Conservation (phyloP, 2,329 filamentous ascomycete species). For the Coniochaeta hoffmannii region DNA sequence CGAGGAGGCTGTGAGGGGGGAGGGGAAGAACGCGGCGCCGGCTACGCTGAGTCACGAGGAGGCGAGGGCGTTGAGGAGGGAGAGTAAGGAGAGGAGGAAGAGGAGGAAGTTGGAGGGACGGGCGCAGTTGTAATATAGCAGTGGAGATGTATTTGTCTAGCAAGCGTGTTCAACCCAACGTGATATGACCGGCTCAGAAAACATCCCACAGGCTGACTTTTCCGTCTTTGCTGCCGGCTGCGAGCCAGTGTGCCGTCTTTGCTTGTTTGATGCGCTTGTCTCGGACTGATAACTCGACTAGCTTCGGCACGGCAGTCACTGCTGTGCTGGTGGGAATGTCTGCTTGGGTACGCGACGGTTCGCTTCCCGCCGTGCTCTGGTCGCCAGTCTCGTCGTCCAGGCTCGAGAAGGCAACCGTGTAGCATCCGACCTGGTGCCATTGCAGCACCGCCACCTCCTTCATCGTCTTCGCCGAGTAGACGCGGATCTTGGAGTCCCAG, state of each 20-base stretch:
- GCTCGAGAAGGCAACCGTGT: constrained; percentile 65
- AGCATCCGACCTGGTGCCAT: constrained; percentile 88
- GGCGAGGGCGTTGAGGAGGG: constrained; percentile 32
- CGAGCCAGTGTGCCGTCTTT: constrained; percentile 76
- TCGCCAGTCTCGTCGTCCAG: constrained; percentile 16
- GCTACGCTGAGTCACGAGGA: constrained; percentile 45
- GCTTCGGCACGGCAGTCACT: constrained; percentile 16
- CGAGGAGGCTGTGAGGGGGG: constrained; percentile 39
- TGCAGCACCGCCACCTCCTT: constrained; percentile 86
- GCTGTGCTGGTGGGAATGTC: constrained; percentile 2
- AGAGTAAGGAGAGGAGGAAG: constrained; percentile 37
- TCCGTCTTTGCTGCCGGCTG: constrained; percentile 86
- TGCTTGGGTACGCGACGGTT: neutral
- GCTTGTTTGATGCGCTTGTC: constrained; percentile 57
- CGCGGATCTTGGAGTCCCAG: constrained; percentile 76
- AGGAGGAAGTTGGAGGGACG: constrained; percentile 42
- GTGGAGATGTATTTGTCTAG: neutral
- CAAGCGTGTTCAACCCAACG: neutral
- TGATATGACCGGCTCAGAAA: constrained; percentile 44
- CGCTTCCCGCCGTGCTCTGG: neutral
- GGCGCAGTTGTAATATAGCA: constrained; percentile 30
- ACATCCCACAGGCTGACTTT: constrained; percentile 95
- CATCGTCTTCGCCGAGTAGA: constrained; percentile 75
- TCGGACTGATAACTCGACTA: constrained; percentile 44
- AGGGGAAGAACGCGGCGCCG: constrained; percentile 25